Conservation (phyloP, 2,329 filamentous ascomycete genomes). For the Chaetomium globosum region DNA sequence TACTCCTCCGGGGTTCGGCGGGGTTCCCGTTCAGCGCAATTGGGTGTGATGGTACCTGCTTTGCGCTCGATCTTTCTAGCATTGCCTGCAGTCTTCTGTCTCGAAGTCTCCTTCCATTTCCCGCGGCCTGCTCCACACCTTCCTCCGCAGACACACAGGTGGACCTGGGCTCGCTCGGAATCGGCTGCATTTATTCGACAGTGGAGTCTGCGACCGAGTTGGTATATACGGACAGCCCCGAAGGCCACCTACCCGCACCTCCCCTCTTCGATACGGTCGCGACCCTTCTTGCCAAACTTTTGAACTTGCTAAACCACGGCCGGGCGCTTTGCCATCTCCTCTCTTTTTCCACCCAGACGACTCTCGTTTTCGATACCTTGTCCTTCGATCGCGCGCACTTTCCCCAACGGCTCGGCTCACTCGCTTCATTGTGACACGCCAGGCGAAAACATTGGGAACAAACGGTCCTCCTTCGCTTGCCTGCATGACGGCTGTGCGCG, state of each 20-base stretch:
- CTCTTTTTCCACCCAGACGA: slow-evolving; percentile 29
- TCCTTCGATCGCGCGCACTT: neutral
- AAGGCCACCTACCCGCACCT: slow-evolving; percentile 16
- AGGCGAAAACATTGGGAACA: neutral
- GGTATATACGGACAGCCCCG: slow-evolving; percentile 30
- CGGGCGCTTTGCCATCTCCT: slow-evolving; percentile 27
- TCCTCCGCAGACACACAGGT: slow-evolving; percentile 25
- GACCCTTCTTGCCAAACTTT: slow-evolving; percentile 6
- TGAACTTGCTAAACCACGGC: neutral
- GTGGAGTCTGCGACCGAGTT: slow-evolving; percentile 29
- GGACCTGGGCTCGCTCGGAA: slow-evolving; percentile 4
- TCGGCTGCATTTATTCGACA: slow-evolving; percentile 23
- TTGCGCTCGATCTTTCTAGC: neutral
- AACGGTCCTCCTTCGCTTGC: slow-evolving; percentile 10
- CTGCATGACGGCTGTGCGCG: slow-evolving; percentile 16
- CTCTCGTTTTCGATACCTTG: slow-evolving; percentile 30
- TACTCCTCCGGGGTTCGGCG: slow-evolving; percentile 9
- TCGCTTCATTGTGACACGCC: slow-evolving; percentile 11
- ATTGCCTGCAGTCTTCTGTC: slow-evolving; percentile 7
- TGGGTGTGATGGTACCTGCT: slow-evolving; percentile 21
- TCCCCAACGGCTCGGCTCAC: slow-evolving; percentile 4
- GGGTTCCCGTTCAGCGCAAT: slow-evolving; percentile 12
- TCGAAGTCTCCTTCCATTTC: slow-evolving; percentile 5
- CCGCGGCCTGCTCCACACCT: slow-evolving; percentile 14
- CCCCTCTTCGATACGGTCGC: neutral